These are phyloP conservation scores for Immersiella caudata DNA, from an alignment of 495 filamentous ascomycete species.

Conservation along the genomic window DNA sequence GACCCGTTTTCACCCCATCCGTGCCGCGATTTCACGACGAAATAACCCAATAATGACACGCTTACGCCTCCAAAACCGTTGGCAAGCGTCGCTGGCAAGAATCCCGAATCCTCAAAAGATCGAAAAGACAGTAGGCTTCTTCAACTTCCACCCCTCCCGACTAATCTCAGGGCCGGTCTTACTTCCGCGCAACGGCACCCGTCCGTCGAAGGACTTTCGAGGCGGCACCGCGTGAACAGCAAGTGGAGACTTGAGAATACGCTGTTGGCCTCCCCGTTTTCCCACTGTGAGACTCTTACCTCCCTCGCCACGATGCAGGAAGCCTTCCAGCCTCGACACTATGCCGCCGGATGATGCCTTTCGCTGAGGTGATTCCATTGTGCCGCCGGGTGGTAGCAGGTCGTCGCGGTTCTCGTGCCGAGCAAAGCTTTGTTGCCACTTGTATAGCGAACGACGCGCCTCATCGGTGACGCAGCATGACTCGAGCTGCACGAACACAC, in stretches of 20 bases:
- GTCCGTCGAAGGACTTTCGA: background rate
- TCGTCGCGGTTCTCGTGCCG: constrained; percentile 25
- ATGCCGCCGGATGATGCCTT: background rate
- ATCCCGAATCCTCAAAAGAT: background rate
- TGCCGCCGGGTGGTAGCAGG: constrained; percentile 39
- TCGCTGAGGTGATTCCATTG: constrained; percentile 29
- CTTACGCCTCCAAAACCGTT: too few relatives aligned
- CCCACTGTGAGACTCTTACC: background rate
- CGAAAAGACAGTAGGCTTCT: background rate
- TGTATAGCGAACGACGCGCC: constrained; percentile 50
- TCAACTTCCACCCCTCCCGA: background rate
- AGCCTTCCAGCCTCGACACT: background rate
- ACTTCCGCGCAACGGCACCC: background rate
- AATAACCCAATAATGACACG: too few relatives aligned
- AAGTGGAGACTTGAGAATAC: background rate
- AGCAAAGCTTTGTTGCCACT: constrained; percentile 52
- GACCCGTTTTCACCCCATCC: background rate
- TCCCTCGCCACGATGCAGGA: background rate
- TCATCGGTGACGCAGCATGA: constrained; percentile 51
- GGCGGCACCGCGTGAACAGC: background rate
- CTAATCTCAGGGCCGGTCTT: background rate
- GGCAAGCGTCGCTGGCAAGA: too few relatives aligned
- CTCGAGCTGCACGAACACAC: constrained; percentile 54
- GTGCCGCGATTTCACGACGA: too few relatives aligned
- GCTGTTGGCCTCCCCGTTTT: background rate